Percentiles rank a stretch among this genome's conserved stretches.
These are phyloP conservation scores for Rhynchospora tenuis DNA, from an alignment of 176 grass and related monocot genomes.

Conservation along the genomic window DNA sequence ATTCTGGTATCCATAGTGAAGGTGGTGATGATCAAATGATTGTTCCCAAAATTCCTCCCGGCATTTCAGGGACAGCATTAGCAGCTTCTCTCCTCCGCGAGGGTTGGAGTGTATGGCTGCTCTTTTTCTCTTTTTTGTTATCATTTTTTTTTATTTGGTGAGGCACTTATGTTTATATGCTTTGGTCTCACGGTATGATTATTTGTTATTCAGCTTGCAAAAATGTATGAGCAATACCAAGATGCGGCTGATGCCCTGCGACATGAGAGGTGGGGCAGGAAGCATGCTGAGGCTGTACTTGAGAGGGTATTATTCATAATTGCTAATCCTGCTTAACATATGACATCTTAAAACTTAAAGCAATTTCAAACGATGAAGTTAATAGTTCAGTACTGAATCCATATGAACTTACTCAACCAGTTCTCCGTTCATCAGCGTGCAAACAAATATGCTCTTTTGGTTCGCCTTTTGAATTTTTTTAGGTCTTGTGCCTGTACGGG, in stretches of 20 bases:
- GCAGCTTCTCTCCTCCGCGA: conserved; percentile 91
- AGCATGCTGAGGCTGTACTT: conserved; percentile 81
- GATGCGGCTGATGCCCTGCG: conserved; percentile 88
- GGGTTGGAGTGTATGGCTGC: conserved; percentile 85
- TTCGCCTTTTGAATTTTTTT: not conserved
- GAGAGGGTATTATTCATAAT: conserved; percentile 57
- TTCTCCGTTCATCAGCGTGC: not conserved
- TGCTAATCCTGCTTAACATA: not conserved
- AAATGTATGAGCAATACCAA: conserved; percentile 99
- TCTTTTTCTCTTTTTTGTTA: conserved; percentile 7
- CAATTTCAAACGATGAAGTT: too few species aligned
- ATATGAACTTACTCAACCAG: too few species aligned
- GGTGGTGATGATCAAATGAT: conserved; percentile 51
- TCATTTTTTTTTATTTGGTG: not conserved
- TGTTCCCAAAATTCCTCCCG: conserved; percentile 65
- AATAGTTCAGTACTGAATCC: too few species aligned
- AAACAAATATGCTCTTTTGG: not conserved
- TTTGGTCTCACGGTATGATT: conserved; percentile 1
- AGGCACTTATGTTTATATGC: conserved; percentile 17
- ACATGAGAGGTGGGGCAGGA: conserved; percentile 84
- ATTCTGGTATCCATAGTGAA: conserved; percentile 15
- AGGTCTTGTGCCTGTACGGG: not conserved
- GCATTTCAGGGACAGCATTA: conserved; percentile 94
- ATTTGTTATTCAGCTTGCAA: conserved; percentile 67
- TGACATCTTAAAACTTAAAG: too few species aligned